Evolutionary conservation across 352 stramenopile genomes (phyloP).

Genomic region (Phytophthora cryptogea): DNA sequence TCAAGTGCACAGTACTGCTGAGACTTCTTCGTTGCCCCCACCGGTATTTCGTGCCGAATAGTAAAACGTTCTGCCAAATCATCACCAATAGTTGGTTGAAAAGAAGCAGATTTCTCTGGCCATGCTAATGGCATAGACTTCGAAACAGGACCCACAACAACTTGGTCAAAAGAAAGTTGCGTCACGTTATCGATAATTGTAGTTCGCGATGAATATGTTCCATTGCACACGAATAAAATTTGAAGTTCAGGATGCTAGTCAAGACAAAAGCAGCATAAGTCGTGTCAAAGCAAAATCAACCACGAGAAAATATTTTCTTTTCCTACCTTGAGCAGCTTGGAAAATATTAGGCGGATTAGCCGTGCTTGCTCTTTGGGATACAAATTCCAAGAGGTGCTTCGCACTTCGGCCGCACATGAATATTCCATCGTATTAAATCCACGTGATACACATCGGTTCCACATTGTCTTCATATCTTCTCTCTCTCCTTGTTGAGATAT

Average conservation of each 20-base stretch:
- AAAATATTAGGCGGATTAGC: constrained; percentile 46
- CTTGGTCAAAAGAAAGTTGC: constrained; percentile 44
- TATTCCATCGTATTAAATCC: background rate
- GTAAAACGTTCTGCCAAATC: constrained; percentile 5
- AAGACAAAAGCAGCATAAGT: background rate
- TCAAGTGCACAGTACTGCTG: constrained; percentile 58
- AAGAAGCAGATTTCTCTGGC: background rate
- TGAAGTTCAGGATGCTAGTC: constrained; percentile 42
- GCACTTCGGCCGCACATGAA: background rate
- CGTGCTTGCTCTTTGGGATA: constrained; percentile 45
- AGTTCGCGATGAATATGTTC: constrained; percentile 32
- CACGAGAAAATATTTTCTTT: background rate
- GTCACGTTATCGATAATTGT: constrained; percentile 40
- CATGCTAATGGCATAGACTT: constrained; percentile 4
- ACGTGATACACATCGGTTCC: constrained; percentile 2
- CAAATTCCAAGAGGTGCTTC: constrained; percentile 38
- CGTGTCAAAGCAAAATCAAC: background rate
- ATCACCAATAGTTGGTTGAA: background rate
- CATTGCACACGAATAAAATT: constrained; percentile 50
- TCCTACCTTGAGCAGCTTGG: constrained; percentile 36
- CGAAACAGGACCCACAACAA: constrained; percentile 52
- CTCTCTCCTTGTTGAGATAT: constrained; percentile 15
- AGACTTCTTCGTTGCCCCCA: constrained; percentile 2
- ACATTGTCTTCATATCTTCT: constrained; percentile 24
- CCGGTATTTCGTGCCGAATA: constrained; percentile 34